Percentiles rank a stretch among this genome's conserved stretches.
Evolutionary conservation across 164 flowering plant genomes (phyloP).

Genomic region (Warburgia ugandensis): DNA sequence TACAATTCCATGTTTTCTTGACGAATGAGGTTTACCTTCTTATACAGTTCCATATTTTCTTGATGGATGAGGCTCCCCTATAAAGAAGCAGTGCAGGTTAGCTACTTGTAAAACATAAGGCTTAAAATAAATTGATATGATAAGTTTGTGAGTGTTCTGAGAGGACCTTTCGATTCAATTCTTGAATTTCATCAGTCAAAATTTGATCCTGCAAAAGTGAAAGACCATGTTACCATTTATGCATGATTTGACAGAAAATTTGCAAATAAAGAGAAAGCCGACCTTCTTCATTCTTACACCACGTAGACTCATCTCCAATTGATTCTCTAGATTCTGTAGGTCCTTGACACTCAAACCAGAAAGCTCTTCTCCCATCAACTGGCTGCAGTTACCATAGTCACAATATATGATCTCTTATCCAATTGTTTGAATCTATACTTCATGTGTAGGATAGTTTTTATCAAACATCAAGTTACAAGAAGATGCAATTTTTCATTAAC

Average conservation of each 20-base stretch:
- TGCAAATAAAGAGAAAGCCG: too few relatives aligned
- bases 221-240: too few relatives aligned
- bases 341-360: conserved; percentile 66
- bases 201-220: conserved; percentile 57
- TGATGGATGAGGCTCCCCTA: conserved; percentile 74
- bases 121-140: too few relatives aligned
- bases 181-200: conserved; percentile 65
- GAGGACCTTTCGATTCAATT: conserved; percentile 65
- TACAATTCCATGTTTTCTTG: conserved; percentile 54
- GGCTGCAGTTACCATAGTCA: conserved; percentile 36
- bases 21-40: conserved; percentile 58
- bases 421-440: too few relatives aligned
- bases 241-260: too few relatives aligned
- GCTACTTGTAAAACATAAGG: too few relatives aligned
- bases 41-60: conserved; percentile 68
- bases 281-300: conserved; percentile 84
- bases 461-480: too few relatives aligned
- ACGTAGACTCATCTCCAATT: conserved; percentile 73
- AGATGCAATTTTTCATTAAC: too few relatives aligned
- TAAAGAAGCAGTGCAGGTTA: conserved; percentile 15
- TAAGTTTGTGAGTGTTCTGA: too few relatives aligned
- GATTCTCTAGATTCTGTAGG: conserved; percentile 68
- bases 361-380: conserved; percentile 90
- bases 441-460: too few relatives aligned
- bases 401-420: too few relatives aligned